Percentiles rank a stretch among this genome's conserved stretches.
phyloP scores from a whole-genome alignment of 192 early-diverging fungal genomes.

The Mycoemilia scoparia region DNA sequence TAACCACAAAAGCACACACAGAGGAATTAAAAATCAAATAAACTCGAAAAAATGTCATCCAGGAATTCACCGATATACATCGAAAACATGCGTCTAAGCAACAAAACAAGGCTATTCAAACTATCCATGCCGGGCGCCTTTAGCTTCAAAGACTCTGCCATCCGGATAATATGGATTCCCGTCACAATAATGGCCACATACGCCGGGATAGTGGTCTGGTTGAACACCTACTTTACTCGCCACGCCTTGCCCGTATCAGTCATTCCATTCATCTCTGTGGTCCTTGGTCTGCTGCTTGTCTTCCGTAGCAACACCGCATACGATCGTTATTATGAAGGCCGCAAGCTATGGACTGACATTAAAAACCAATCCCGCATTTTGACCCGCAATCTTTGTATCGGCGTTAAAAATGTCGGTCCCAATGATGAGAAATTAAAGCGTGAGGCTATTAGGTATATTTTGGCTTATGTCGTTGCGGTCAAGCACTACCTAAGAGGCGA shows the following conservation, averaged over 20 bases:
- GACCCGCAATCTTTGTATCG: slow-evolving; percentile 59
- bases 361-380: slow-evolving; percentile 52
- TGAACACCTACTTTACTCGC: slow-evolving; percentile 12
- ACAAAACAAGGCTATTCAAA: neutral
- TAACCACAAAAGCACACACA: too few relatives aligned
- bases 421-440: slow-evolving; percentile 30
- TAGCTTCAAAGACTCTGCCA: slow-evolving; percentile 25
- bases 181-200: slow-evolving; percentile 23
- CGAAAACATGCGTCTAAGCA: neutral
- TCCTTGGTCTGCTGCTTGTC: slow-evolving; percentile 33
- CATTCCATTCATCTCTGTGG: slow-evolving; percentile 28
- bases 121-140: slow-evolving; percentile 12
- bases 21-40: too few relatives aligned
- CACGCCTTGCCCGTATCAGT: slow-evolving; percentile 15
- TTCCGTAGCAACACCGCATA: slow-evolving; percentile 43
- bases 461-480: slow-evolving; percentile 56
- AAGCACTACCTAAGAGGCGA: slow-evolving; percentile 78
- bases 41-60: too few relatives aligned
- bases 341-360: slow-evolving; percentile 60
- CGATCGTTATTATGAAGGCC: slow-evolving; percentile 75
- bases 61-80: slow-evolving; percentile 3
- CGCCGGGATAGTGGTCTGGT: slow-evolving; percentile 23
- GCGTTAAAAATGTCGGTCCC: slow-evolving; percentile 29
- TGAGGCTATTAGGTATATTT: slow-evolving; percentile 62
- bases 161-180: slow-evolving; percentile 16